Evolutionary conservation across 2,329 filamentous ascomycete genomes (phyloP).

Genomic region (Coleophoma eucalyptorum): DNA sequence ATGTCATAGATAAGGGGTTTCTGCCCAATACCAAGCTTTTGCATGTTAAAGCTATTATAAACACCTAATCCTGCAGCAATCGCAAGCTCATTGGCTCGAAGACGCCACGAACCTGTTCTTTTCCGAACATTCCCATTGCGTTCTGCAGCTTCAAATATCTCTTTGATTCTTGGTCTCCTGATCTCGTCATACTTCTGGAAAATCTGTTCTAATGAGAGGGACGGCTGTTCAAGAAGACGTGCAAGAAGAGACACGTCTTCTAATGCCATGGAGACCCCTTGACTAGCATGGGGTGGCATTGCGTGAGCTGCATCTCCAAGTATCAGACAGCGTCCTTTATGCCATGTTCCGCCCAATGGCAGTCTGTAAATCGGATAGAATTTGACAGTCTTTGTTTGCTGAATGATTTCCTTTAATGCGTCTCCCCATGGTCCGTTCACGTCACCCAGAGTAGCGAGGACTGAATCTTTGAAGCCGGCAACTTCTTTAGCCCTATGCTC

Average conservation of each 20-base stretch:
- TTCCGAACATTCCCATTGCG: constrained; percentile 21
- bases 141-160: constrained; percentile 20
- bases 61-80: constrained; percentile 12
- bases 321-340: constrained; percentile 37
- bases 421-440: constrained; percentile 24
- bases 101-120: constrained; percentile 18
- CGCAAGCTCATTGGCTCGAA: constrained; percentile 24
- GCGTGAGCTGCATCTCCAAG: constrained; percentile 56
- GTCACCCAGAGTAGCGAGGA: constrained; percentile 18
- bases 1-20: constrained; percentile 27
- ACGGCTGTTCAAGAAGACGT: constrained; percentile 16
- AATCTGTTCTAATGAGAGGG: constrained; percentile 13
- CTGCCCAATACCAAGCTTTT: constrained; percentile 17
- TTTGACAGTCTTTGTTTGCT: constrained; percentile 18
- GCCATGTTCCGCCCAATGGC: constrained; percentile 29
- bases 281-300: constrained; percentile 47
- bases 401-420: constrained; percentile 12
- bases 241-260: constrained; percentile 44
- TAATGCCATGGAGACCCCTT: constrained; percentile 51
- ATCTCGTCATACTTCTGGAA: constrained; percentile 23
- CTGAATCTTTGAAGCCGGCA: constrained; percentile 23
- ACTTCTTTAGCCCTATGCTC: constrained; percentile 24
- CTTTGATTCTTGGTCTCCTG: constrained; percentile 27
- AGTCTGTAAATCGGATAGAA: constrained; percentile 34
- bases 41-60: constrained; percentile 15